These are phyloP conservation scores for Capronia coronata DNA, from an alignment of 2,329 filamentous ascomycete species.

Conservation along the genomic window DNA sequence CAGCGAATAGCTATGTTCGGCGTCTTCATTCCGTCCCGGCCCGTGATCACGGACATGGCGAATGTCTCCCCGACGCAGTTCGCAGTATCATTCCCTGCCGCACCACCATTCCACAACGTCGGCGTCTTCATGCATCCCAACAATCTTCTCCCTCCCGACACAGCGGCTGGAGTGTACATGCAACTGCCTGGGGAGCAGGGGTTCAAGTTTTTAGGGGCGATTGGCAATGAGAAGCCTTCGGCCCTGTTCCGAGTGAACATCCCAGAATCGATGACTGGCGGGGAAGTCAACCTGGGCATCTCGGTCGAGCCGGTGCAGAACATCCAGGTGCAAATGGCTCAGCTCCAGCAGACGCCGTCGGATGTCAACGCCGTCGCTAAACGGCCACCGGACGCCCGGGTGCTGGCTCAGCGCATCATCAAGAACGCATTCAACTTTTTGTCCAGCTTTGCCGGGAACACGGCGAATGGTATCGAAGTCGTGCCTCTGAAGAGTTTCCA, in stretches of 20 bases:
- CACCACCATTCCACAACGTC: constrained; percentile 61
- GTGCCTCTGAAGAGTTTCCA: constrained; percentile 93
- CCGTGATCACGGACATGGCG: constrained; percentile 52
- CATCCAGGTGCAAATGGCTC: constrained; percentile 64
- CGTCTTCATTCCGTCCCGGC: constrained; percentile 55
- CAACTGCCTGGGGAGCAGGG: constrained; percentile 58
- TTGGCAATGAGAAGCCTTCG: constrained; percentile 84
- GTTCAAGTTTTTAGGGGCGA: constrained; percentile 80
- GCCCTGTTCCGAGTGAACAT: constrained; percentile 74
- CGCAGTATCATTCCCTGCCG: constrained; percentile 60
- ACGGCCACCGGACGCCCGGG: constrained; percentile 53
- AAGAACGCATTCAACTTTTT: constrained; percentile 97
- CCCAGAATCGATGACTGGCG: constrained; percentile 21
- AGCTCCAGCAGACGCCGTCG: constrained; percentile 41
- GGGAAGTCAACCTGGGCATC: constrained; percentile 53
- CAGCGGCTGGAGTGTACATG: constrained; percentile 85
- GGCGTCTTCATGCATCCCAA: constrained; percentile 84
- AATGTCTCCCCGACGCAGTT: constrained; percentile 50
- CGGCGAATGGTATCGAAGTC: constrained; percentile 64
- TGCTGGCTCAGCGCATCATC: constrained; percentile 88
- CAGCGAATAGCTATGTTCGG: constrained; percentile 48
- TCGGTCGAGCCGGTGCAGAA: constrained; percentile 68
- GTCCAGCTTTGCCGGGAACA: constrained; percentile 69
- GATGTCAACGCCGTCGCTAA: constrained; percentile 32
- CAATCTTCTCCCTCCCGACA: constrained; percentile 62